These are phyloP conservation scores for Saccharomycopsis phalli DNA, from an alignment of 1,139 yeast genomes.

Conservation along the genomic window DNA sequence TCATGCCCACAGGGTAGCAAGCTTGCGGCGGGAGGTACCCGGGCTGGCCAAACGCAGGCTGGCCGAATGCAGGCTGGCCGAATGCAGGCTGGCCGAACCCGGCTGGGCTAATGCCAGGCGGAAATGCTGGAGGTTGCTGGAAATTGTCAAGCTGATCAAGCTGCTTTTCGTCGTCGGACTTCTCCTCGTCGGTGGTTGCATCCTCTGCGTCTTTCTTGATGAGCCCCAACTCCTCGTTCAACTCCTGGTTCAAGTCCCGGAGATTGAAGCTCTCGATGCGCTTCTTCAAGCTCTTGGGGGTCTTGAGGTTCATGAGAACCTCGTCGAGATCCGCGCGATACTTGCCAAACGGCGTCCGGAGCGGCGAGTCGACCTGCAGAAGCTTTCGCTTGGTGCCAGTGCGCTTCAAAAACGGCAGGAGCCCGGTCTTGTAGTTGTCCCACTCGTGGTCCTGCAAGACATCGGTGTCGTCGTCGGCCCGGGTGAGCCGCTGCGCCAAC, in stretches of 20 bases:
- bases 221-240: slow-evolving; percentile 9
- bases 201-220: slow-evolving; percentile 4
- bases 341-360: slow-evolving; percentile 11
- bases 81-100: background rate
- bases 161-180: background rate
- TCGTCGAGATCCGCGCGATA: background rate
- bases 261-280: slow-evolving; percentile 5
- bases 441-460: slow-evolving; percentile 2
- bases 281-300: slow-evolving; percentile 15
- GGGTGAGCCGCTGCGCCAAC: background rate
- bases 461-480: background rate
- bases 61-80: background rate
- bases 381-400: slow-evolving; percentile 8
- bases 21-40: background rate
- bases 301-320: slow-evolving; percentile 14
- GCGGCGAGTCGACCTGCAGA: slow-evolving; percentile 12
- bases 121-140: background rate
- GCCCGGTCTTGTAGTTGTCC: slow-evolving; percentile 8
- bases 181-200: slow-evolving; percentile 1
- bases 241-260: slow-evolving; percentile 2
- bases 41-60: background rate
- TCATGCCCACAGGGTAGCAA: background rate
- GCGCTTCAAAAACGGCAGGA: slow-evolving; percentile 12
- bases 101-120: no score
- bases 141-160: background rate